phyloP scores from a whole-genome alignment of 345 rosid genomes.

The Eucalyptus globulus region DNA sequence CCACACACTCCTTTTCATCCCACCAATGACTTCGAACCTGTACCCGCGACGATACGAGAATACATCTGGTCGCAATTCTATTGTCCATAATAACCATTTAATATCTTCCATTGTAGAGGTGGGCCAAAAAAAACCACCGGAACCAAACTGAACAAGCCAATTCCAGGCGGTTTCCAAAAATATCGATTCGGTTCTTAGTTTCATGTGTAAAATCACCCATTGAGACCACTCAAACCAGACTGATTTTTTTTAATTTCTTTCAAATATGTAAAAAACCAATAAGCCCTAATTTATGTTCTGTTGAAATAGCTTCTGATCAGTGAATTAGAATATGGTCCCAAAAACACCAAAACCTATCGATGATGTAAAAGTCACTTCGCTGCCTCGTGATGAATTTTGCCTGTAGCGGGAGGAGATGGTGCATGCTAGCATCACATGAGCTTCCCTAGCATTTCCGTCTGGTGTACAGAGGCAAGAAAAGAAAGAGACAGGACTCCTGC shows the following conservation, averaged over 20 bases:
- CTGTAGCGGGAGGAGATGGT: not conserved
- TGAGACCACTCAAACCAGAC: too few relatives aligned
- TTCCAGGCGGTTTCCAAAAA: not conserved
- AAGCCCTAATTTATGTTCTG: not conserved
- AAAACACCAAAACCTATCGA: not conserved
- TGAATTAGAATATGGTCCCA: not conserved
- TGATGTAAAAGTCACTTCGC: not conserved
- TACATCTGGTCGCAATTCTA: not conserved
- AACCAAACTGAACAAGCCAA: fast-evolving
- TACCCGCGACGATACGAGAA: not conserved
- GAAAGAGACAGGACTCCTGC: not conserved
- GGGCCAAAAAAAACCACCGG: not conserved
- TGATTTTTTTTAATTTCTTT: too few relatives aligned
- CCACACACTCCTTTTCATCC: not conserved
- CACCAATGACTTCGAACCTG: not conserved
- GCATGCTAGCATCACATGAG: not conserved
- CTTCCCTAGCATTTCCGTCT: not conserved
- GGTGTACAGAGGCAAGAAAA: not conserved
- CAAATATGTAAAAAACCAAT: not conserved
- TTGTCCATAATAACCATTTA: not conserved
- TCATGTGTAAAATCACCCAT: not conserved
- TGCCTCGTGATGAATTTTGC: not conserved
- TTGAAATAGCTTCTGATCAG: not conserved
- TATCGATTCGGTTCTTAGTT: too few relatives aligned
- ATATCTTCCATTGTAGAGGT: not conserved